Conservation (phyloP, 306 rosid genomes). For the Lathyrus tuberosus region DNA sequence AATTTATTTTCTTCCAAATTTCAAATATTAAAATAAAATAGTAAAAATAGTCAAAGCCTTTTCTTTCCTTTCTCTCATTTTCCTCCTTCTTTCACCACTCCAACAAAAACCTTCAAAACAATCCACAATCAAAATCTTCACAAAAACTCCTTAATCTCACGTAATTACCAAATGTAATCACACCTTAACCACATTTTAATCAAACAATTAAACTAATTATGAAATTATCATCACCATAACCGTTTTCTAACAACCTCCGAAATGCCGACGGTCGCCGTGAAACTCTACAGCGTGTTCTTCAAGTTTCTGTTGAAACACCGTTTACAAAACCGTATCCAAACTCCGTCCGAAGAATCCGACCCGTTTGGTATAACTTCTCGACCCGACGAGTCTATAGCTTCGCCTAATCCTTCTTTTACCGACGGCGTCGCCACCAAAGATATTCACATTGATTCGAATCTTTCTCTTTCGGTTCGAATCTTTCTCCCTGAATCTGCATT, state of each 20-base stretch:
- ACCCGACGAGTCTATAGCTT: slow-evolving; percentile 72
- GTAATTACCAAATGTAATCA: slow-evolving; percentile 7
- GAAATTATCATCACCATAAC: slow-evolving; percentile 35
- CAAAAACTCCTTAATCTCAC: slow-evolving; percentile 22
- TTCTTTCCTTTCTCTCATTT: slow-evolving; percentile 22
- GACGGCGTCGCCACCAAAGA: slow-evolving; percentile 97
- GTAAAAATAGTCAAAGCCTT: background rate
- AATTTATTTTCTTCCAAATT: too few relatives aligned
- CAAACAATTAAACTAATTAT: background rate
- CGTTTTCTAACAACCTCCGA: slow-evolving; percentile 34
- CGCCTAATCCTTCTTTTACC: slow-evolving; percentile 71
- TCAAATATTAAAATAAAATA: background rate
- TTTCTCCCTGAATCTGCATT: slow-evolving; percentile 88
- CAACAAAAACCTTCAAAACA: slow-evolving; percentile 39
- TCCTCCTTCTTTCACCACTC: slow-evolving; percentile 6
- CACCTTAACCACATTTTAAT: slow-evolving; percentile 3
- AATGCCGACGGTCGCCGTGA: slow-evolving; percentile 94
- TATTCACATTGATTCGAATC: slow-evolving; percentile 68
- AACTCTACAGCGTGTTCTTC: slow-evolving; percentile 97
- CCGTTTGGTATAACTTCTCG: slow-evolving; percentile 85
- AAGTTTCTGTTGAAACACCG: slow-evolving; percentile 94
- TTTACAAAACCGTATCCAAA: slow-evolving; percentile 80
- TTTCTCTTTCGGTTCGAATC: too few relatives aligned
- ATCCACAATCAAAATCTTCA: background rate
- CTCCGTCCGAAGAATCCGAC: slow-evolving; percentile 54